A percentile compares a stretch with the other conserved stretches of the same genome.
Evolutionary conservation across 192 early-diverging fungal genomes (phyloP).

Genomic region (Coemansia brasiliensis): DNA sequence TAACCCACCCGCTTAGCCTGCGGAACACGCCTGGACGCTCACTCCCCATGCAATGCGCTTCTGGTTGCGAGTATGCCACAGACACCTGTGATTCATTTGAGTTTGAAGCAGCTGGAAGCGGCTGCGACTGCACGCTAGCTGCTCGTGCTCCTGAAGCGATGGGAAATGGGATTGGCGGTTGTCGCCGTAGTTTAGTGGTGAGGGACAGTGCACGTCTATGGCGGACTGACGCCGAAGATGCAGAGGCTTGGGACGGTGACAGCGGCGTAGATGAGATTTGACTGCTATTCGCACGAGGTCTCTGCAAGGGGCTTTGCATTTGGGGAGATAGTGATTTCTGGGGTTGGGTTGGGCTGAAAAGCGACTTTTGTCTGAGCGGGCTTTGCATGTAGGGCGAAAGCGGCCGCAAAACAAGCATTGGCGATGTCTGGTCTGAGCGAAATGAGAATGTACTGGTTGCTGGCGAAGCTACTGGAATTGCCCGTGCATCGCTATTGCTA

Average conservation of each 20-base stretch:
- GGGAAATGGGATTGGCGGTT: conserved; percentile 40
- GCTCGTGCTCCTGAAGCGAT: conserved; percentile 13
- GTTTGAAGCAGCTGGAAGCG: neutral
- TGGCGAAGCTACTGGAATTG: no score
- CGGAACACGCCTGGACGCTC: conserved; percentile 16
- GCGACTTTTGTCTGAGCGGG: neutral
- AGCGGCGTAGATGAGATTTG: neutral
- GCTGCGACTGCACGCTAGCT: conserved; percentile 18
- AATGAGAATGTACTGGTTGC: neutral
- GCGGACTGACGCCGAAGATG: neutral
- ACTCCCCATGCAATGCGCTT: neutral
- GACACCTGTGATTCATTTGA: conserved; percentile 17
- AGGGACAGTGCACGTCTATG: conserved; percentile 36
- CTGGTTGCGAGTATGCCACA: conserved; percentile 10
- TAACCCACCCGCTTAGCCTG: conserved; percentile 45
- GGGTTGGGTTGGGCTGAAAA: neutral
- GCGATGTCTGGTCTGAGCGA: neutral
- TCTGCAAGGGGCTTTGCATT: neutral
- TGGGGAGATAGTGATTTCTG: neutral
- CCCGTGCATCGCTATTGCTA: neutral
- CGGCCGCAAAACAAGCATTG: neutral
- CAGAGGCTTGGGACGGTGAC: neutral
- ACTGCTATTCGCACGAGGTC: conserved; percentile 1
- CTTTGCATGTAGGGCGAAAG: neutral
- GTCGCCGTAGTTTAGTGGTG: conserved; percentile 36